phyloP scores from a whole-genome alignment of 2,329 filamentous ascomycete species.

The Gnomoniopsis smithogilvyi region DNA sequence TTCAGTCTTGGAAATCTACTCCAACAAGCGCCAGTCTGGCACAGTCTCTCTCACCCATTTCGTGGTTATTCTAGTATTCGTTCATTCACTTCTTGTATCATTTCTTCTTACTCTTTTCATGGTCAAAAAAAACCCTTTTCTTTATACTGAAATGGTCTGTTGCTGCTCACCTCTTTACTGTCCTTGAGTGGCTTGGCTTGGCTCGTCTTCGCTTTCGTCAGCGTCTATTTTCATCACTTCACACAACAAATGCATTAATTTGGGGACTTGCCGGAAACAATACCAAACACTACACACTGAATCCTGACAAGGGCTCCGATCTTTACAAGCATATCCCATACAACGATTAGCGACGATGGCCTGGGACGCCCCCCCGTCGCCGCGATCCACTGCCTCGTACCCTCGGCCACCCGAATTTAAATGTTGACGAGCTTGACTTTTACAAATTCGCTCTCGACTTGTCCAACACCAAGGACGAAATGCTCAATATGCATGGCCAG shows the following conservation, averaged over 20 bases:
- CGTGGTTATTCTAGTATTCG: not conserved
- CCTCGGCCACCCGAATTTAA: constrained; percentile 1
- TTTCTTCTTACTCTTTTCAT: not conserved
- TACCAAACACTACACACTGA: not conserved
- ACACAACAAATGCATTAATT: not conserved
- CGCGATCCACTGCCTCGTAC: constrained; percentile 1
- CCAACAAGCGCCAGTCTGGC: not conserved
- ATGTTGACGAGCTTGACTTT: constrained; percentile 7
- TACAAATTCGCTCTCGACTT: not conserved
- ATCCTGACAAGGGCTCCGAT: not conserved
- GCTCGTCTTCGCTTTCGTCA: not conserved
- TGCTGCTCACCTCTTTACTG: not conserved
- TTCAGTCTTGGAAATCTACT: too few relatives aligned
- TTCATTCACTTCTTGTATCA: not conserved
- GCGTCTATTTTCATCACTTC: not conserved
- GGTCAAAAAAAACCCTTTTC: not conserved
- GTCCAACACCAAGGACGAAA: not conserved
- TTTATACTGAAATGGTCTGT: constrained; percentile 4
- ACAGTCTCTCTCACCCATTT: not conserved
- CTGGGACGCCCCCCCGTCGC: constrained; percentile 10
- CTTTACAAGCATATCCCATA: constrained; percentile 4
- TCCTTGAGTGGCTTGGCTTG: constrained; percentile 11
- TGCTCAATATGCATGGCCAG: not conserved
- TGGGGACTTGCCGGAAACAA: not conserved
- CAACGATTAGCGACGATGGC: constrained; percentile 8